A percentile compares a stretch with the other conserved stretches of the same genome.
These are phyloP conservation scores for Talaromyces sp. DNA, from an alignment of 2,329 filamentous ascomycete genomes.

Conservation along the genomic window DNA sequence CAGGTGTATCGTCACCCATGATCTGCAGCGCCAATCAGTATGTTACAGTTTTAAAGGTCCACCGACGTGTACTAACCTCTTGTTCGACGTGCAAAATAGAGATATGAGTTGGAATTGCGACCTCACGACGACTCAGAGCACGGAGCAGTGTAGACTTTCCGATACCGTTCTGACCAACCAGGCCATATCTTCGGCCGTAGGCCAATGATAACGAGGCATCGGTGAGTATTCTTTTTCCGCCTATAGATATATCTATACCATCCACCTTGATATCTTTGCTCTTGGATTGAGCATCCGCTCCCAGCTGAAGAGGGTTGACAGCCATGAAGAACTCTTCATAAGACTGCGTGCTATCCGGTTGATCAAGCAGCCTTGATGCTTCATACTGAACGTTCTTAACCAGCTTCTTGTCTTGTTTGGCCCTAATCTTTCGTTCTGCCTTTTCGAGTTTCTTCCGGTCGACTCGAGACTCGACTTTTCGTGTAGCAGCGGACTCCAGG, in stretches of 20 bases:
- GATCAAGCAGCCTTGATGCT: constrained; percentile 80
- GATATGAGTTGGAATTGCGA: constrained; percentile 92
- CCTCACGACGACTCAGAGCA: constrained; percentile 85
- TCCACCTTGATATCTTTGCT: constrained; percentile 99
- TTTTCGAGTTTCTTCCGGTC: constrained; percentile 99
- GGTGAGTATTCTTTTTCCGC: constrained; percentile 78
- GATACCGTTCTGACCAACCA: constrained; percentile 99
- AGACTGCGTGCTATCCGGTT: constrained; percentile 75
- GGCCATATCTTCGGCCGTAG: constrained; percentile 89
- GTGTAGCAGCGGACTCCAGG: constrained; percentile 82
- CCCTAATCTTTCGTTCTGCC: constrained; percentile 92
- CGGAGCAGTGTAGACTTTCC: constrained; percentile 93
- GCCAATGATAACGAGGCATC: constrained; percentile 87
- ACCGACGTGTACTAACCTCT: constrained; percentile 57
- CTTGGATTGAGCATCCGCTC: constrained; percentile 66
- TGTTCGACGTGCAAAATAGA: constrained; percentile 99
- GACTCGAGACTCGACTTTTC: constrained; percentile 96
- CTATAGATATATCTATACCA: constrained; percentile 89
- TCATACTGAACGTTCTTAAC: constrained; percentile 99
- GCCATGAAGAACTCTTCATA: constrained; percentile 99
- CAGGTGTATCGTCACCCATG: constrained; percentile 88
- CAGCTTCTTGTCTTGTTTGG: constrained; percentile 96
- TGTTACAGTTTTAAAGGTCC: not conserved
- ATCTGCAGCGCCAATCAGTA: constrained; percentile 53
- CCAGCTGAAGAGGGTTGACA: constrained; percentile 91